phyloP scores from a whole-genome alignment of 768 basidiomycete genomes.

The Tremella mesenterica region DNA sequence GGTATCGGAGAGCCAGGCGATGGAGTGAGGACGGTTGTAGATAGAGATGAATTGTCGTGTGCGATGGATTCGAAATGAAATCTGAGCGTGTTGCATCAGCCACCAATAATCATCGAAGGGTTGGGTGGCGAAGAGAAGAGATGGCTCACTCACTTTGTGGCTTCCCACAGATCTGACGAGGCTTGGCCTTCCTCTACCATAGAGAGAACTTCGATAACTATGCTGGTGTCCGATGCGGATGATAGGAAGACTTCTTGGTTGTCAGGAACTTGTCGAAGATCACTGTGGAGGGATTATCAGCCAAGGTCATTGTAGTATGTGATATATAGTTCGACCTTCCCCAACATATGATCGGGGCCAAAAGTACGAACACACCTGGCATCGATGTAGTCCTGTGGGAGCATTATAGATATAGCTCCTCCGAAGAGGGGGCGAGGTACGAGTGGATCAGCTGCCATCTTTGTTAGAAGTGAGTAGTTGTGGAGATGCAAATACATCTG shows the following conservation, averaged over 20 bases:
- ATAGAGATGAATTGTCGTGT: slow-evolving; percentile 72
- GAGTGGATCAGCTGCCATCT: slow-evolving; percentile 2
- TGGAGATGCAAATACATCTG: too few species aligned
- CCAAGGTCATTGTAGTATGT: not conserved
- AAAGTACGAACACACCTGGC: slow-evolving; percentile 60
- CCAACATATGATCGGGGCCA: not conserved
- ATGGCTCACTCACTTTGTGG: slow-evolving; percentile 55
- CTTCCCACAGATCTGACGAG: slow-evolving; percentile 52
- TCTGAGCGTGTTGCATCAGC: slow-evolving; percentile 49
- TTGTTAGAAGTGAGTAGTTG: too few species aligned
- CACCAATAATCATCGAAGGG: not conserved
- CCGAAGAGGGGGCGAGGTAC: slow-evolving; percentile 61
- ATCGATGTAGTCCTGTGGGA: slow-evolving; percentile 61
- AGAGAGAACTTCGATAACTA: slow-evolving; percentile 76
- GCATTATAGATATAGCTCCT: slow-evolving; percentile 63
- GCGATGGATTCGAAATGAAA: slow-evolving; percentile 86
- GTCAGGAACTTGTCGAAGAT: slow-evolving; percentile 78
- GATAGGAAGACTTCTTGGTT: slow-evolving; percentile 88
- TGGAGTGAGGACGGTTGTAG: slow-evolving; percentile 47
- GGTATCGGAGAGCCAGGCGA: slow-evolving; percentile 44
- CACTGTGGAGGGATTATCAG: slow-evolving; percentile 42
- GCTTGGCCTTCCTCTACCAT: slow-evolving; percentile 52
- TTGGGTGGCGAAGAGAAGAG: not conserved
- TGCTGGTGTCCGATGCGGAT: slow-evolving; percentile 58
- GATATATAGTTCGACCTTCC: not conserved